Percentiles rank a stretch among this genome's conserved stretches.
These are phyloP conservation scores for Hanseniaspora pseudoguilliermondii DNA, from an alignment of 805 yeast genomes.

Conservation along the genomic window DNA sequence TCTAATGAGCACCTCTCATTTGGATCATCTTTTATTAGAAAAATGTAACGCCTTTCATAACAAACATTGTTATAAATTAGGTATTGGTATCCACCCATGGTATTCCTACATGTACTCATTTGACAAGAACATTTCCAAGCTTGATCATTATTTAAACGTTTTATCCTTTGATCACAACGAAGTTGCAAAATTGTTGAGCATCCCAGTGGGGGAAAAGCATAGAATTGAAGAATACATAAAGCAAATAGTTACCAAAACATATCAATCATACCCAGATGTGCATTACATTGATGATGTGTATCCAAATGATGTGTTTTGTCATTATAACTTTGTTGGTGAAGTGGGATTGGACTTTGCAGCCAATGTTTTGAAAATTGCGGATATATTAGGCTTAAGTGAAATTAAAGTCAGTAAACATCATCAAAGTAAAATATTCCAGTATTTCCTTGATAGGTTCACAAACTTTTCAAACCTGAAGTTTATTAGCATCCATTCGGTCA, in stretches of 20 bases:
- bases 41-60: slow-evolving; percentile 16
- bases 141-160: slow-evolving; percentile 44
- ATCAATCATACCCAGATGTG: slow-evolving; percentile 6
- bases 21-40: slow-evolving; percentile 14
- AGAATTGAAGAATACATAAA: slow-evolving; percentile 28
- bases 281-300: not conserved
- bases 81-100: slow-evolving; percentile 89
- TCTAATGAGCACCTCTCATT: slow-evolving; percentile 35
- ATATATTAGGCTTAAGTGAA: slow-evolving; percentile 22
- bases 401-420: slow-evolving; percentile 52
- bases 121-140: slow-evolving; percentile 26
- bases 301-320: not conserved
- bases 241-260: slow-evolving; percentile 15
- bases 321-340: slow-evolving; percentile 55
- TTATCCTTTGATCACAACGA: slow-evolving; percentile 28
- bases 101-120: slow-evolving; percentile 51
- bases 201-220: slow-evolving; percentile 53
- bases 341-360: slow-evolving; percentile 73
- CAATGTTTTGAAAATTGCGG: slow-evolving; percentile 29
- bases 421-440: slow-evolving; percentile 42
- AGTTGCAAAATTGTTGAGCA: slow-evolving; percentile 26
- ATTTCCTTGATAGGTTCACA: slow-evolving; percentile 45
- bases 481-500: slow-evolving; percentile 73
- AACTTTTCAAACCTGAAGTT: slow-evolving; percentile 30
- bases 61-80: slow-evolving; percentile 27